Evolutionary conservation across 768 basidiomycete species (phyloP).

Genomic region (Tylopilus subfusipes): DNA sequence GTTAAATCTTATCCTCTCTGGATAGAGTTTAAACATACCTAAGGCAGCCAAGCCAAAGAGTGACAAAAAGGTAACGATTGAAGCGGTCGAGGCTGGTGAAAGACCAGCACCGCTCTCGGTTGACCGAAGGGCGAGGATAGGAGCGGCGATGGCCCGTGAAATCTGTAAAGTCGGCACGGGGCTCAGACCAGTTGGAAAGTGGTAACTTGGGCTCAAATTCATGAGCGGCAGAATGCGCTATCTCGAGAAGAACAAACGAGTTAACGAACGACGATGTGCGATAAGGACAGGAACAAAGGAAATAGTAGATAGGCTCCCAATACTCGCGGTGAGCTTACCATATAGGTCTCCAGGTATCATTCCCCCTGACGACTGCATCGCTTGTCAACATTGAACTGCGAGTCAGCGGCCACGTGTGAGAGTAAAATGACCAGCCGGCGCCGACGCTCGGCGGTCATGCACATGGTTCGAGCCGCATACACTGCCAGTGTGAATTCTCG

Average conservation of each 20-base stretch:
- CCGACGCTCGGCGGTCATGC: no score
- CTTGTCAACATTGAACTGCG: not conserved
- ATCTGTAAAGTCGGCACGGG: slow-evolving; percentile 2
- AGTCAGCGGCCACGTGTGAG: not conserved
- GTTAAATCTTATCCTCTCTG: not conserved
- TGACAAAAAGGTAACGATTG: slow-evolving; percentile 11
- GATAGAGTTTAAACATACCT: slow-evolving; percentile 17
- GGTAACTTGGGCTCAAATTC: not conserved
- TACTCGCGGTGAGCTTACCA: not conserved
- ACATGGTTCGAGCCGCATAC: no score
- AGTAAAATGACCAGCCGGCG: not conserved
- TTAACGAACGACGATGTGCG: not conserved
- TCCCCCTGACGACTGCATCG: slow-evolving; percentile 16
- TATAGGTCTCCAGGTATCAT: slow-evolving; percentile 6
- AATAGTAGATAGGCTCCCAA: not conserved
- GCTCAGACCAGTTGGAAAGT: slow-evolving; percentile 7
- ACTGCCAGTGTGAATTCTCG: not conserved
- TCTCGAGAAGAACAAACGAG: not conserved
- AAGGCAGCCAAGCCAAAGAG: slow-evolving; percentile 21
- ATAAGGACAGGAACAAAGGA: not conserved
- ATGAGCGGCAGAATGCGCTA: slow-evolving; percentile 1
- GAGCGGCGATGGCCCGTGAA: not conserved
- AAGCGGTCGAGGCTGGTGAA: slow-evolving; percentile 1
- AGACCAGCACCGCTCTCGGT: not conserved
- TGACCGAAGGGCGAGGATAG: not conserved